Base-by-base conservation (phyloP, 164 flowering plant species). In the Amborella trichopoda region DNA sequence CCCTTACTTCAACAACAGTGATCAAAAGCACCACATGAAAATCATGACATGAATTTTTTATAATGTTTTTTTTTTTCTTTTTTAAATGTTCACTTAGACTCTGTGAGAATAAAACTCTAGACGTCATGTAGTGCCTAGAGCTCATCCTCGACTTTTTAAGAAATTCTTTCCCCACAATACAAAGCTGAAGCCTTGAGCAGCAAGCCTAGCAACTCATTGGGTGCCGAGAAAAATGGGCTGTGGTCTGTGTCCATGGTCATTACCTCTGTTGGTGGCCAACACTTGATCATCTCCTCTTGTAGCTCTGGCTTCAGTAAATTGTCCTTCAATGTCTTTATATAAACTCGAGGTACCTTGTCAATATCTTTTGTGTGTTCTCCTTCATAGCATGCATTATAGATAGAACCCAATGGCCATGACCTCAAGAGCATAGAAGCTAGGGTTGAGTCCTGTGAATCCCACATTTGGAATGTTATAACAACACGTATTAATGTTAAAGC, bases 231-330 rank as follows among this genome's bases (percentile, higher is more conserved):
- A 41, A 41, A 41, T 6, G 23, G 23, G 21, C 4, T n/a, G 23
- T 41, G 45, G 23, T 41, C 45, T 12, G 23, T n/a, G 13, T 20
- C 1, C 10, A 41, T 17, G 23, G 45, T 8, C 13, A 18, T 4
- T 26, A 41, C 45, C 23, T 41, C 13, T 3, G 6, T 41, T 41
- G 45, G 45, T 5, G 45, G 45, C 45, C 45, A 41, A 8, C 23
- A 12, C 22, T 14, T 41, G 22, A 41, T 41, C 25, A 41, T 18
- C 5, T 17, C 23, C 6, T 41, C 45, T 19, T 41, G 45, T 21
- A 4, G 21, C 22, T 41, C 45, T 26, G 16, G 45, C 22, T 41
- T 18, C 3, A 5, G 1, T n/a, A 9, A 3, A 6, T 21, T 17
- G 25, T 41, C 45, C 6, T 6, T 2, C 45, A 1, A 1, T 3